Conservation (phyloP, 371 early-diverging fungal genomes). For the Funneliformis caledonium region DNA sequence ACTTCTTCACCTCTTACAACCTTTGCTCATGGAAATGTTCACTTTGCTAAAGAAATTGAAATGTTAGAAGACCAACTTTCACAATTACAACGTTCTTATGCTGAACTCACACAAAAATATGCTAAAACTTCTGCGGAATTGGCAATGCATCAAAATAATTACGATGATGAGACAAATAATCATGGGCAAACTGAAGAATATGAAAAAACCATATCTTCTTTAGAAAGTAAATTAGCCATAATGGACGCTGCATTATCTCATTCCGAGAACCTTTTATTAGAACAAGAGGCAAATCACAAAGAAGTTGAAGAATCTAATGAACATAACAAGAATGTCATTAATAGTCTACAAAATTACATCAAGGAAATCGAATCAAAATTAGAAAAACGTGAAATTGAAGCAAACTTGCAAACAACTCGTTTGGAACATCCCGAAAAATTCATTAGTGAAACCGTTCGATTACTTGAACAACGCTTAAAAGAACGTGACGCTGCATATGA, state of each 20-base stretch:
- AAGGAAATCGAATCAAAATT: constrained; percentile 54
- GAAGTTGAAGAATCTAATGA: constrained; percentile 49
- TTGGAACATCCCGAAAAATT: constrained; percentile 5
- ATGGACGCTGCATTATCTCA: constrained; percentile 54
- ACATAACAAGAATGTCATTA: constrained; percentile 51
- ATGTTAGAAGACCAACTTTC: constrained; percentile 37
- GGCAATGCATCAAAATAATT: constrained; percentile 16
- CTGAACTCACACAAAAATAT: constrained; percentile 25
- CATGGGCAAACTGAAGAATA: constrained; percentile 55
- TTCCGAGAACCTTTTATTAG: constrained; percentile 52
- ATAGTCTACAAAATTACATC: constrained; percentile 53
- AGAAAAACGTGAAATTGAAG: constrained; percentile 41
- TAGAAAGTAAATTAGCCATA: constrained; percentile 62
- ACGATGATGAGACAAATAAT: background rate
- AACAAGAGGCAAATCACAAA: constrained; percentile 54
- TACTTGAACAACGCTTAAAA: constrained; percentile 40
- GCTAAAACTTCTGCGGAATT: constrained; percentile 26
- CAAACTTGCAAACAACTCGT: background rate
- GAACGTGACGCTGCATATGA: constrained; percentile 13
- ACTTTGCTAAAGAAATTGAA: constrained; percentile 15
- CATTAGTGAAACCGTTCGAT: constrained; percentile 41
- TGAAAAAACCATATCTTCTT: constrained; percentile 61
- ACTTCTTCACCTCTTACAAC: constrained; percentile 21
- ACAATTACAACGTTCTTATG: constrained; percentile 35
- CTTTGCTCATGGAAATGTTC: background rate